phyloP scores from a whole-genome alignment of 441 rosid genomes.

The Erysimum pusillum region DNA sequence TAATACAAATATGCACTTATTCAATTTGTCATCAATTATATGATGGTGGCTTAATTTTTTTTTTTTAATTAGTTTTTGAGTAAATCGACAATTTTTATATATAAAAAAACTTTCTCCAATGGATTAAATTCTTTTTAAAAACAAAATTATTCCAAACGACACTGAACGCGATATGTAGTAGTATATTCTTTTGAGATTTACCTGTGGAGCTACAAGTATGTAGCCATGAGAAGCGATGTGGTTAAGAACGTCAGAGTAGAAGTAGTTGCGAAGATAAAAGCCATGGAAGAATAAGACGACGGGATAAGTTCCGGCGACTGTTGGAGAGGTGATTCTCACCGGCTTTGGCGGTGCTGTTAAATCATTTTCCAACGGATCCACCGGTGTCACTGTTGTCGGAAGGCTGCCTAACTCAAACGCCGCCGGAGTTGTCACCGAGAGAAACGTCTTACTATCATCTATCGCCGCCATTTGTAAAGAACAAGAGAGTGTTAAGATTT shows the following conservation, averaged over 20 bases:
- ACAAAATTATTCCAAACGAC: too few species aligned
- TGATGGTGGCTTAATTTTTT: too few species aligned
- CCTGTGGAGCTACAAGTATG: constrained; percentile 73
- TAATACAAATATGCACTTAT: too few species aligned
- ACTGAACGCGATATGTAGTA: too few species aligned
- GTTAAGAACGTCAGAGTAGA: constrained; percentile 55
- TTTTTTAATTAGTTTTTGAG: too few species aligned
- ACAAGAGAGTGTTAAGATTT: not conserved
- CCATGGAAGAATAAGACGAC: constrained; percentile 67
- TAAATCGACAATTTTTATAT: too few species aligned
- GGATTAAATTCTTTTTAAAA: too few species aligned
- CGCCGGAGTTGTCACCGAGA: constrained; percentile 15
- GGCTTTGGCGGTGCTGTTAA: constrained; percentile 54
- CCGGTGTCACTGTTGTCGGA: constrained; percentile 34
- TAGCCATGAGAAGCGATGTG: constrained; percentile 69
- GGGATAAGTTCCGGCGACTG: constrained; percentile 51
- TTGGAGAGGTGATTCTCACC: constrained; percentile 50
- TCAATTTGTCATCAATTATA: too few species aligned
- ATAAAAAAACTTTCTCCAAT: too few species aligned
- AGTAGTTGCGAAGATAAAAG: constrained; percentile 49
- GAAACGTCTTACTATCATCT: constrained; percentile 17
- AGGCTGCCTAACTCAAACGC: constrained; percentile 41
- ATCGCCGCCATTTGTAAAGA: constrained; percentile 18
- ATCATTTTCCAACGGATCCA: constrained; percentile 22
- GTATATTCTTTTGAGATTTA: constrained; percentile 2